Evolutionary conservation across 306 rosid genomes (phyloP).

Genomic region (Sechiopsis laciniata): DNA sequence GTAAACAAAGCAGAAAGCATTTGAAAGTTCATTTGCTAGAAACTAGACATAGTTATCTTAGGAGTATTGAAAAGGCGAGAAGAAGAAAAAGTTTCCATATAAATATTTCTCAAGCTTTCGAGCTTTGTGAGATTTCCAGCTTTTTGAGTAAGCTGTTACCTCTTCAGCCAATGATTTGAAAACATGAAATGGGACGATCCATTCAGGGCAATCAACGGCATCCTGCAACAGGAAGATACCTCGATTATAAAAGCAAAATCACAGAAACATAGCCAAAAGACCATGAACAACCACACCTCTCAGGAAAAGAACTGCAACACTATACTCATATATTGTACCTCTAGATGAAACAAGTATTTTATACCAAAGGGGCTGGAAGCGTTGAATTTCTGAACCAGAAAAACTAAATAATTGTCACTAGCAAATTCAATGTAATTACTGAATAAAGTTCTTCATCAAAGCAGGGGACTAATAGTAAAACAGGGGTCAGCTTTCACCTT

Average conservation of each 20-base stretch:
- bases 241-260: conserved; percentile 6
- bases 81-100: not conserved
- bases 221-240: conserved; percentile 45
- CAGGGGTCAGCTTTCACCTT: conserved; percentile 43
- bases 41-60: not conserved
- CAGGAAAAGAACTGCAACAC: conserved; percentile 2
- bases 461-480: not conserved
- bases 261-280: not conserved
- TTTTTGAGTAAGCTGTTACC: conserved; percentile 32
- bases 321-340: conserved; percentile 49
- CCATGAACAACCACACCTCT: not conserved
- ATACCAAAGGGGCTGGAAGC: conserved; percentile 88
- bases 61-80: not conserved
- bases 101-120: conserved; percentile 1
- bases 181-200: conserved; percentile 81
- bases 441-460: not conserved
- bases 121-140: not conserved
- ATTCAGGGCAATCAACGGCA: conserved; percentile 97
- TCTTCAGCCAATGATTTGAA: conserved; percentile 88
- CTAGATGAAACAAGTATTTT: conserved; percentile 84
- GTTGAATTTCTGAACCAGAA: conserved; percentile 68
- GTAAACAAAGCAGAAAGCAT: conserved; percentile 1
- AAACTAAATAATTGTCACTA: conserved; percentile 22
- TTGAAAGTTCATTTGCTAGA: conserved; percentile 7
- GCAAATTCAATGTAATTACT: not conserved